Evolutionary conservation across 352 stramenopile species (phyloP), one percentile per base, ranked within the genome.

Genomic region (Phytophthora pistaciae): DNA sequence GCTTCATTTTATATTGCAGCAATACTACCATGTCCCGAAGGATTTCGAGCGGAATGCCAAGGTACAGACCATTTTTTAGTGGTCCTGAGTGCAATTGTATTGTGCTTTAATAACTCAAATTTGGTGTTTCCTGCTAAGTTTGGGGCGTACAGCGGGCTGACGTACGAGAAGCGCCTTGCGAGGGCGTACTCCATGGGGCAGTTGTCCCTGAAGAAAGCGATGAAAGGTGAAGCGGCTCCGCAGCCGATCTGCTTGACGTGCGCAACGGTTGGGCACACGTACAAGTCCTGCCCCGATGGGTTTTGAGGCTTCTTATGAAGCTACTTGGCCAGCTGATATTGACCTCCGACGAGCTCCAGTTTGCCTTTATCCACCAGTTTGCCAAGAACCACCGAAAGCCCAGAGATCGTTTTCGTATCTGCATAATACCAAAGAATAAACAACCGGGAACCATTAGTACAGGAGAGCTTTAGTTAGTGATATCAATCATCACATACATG

Each of bases 331-430:
- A 92, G 59, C 69, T 93, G 87, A 70, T 95, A 96, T 56, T 92
- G 82, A 1, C 85, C 87, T 1, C 67, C 84, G 38, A 90, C 69
- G 29, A 88, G 60, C 33, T 94, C 87, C n/a, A 96, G 74, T 53
- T 87, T 92, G 29, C 82, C 82, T 60, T 80, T 82, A 58, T 79
- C 75, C 18, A 95, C 85, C n/a, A 96, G 70, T 56, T 92, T 91
- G 29, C 72, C 59, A 40, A 96, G 74, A 53, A 95, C 77, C 10
- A 84, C 79, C 1, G 83, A 88, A 21, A 96, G 82, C 5, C 84
- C 88, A 1, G 87, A 92, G 62, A 94, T 94, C 10, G 89, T 91
- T 61, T 95, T 95, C 56, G 90, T 85, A 49, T 95, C 89, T 96
- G 49, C 18, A 82, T 55, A 75, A 63, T 44, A 27, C 40, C n/a